phyloP scores from a whole-genome alignment of 2,329 filamentous ascomycete species.

The Sclerotinia nivalis region DNA sequence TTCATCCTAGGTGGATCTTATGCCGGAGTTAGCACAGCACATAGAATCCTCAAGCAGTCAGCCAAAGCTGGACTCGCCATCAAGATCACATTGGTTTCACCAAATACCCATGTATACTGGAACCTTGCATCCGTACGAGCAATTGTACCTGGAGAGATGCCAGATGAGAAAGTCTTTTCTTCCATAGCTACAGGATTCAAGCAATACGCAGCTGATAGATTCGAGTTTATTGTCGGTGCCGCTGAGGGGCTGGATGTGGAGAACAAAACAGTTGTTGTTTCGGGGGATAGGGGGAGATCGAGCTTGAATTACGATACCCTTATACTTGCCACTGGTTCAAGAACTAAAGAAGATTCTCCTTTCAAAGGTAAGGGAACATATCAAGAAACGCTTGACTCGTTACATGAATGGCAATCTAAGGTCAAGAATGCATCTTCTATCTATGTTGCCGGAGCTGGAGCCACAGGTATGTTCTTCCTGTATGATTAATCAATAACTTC shows the following conservation, averaged over 20 bases:
- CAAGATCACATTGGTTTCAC: slow-evolving; percentile 56
- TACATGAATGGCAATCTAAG: slow-evolving; percentile 31
- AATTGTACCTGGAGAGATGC: slow-evolving; percentile 46
- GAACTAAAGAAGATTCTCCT: slow-evolving; percentile 47
- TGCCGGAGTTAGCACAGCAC: slow-evolving; percentile 38
- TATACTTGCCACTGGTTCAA: slow-evolving; percentile 55
- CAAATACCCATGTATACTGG: slow-evolving; percentile 53
- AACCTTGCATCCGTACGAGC: slow-evolving; percentile 49
- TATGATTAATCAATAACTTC: background rate
- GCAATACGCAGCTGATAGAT: slow-evolving; percentile 49
- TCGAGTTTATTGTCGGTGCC: slow-evolving; percentile 54
- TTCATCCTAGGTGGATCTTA: slow-evolving; percentile 41
- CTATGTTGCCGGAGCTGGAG: slow-evolving; percentile 39
- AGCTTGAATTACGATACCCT: slow-evolving; percentile 51
- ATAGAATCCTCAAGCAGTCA: slow-evolving; percentile 40
- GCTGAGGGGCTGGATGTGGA: slow-evolving; percentile 49
- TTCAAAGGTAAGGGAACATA: slow-evolving; percentile 50
- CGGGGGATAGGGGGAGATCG: slow-evolving; percentile 40
- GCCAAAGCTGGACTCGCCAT: slow-evolving; percentile 41
- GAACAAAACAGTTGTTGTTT: slow-evolving; percentile 47
- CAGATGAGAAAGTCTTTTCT: slow-evolving; percentile 46
- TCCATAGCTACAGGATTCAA: slow-evolving; percentile 48
- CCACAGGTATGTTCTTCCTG: slow-evolving; percentile 32
- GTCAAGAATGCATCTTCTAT: slow-evolving; percentile 36
- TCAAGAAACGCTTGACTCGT: slow-evolving; percentile 34